Percentiles rank a stretch among this genome's conserved stretches.
These are phyloP conservation scores for Saccharomycopsis synnaedendra DNA, from an alignment of 805 yeast species.

Conservation along the genomic window DNA sequence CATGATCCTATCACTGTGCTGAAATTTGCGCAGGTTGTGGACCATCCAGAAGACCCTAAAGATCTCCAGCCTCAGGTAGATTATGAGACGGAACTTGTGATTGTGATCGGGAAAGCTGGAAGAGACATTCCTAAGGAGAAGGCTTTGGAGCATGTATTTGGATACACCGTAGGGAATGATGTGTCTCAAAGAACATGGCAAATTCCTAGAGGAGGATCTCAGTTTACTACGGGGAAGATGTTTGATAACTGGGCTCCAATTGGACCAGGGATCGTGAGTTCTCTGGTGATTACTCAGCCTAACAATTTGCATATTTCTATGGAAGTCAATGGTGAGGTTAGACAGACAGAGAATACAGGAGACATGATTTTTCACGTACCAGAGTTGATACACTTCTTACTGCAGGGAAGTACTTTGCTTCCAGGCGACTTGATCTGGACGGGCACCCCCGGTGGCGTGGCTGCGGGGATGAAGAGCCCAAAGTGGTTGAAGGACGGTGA, in stretches of 20 bases:
- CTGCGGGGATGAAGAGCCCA: conserved; percentile 30
- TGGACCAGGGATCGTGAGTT: conserved; percentile 40
- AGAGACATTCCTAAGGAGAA: conserved; percentile 30
- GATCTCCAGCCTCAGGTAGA: conserved; percentile 26
- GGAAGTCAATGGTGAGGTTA: conserved; percentile 34
- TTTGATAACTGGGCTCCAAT: conserved; percentile 48
- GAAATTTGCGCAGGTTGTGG: conserved; percentile 23
- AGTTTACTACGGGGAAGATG: conserved; percentile 41
- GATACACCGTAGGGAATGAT: conserved; percentile 45
- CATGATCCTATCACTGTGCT: conserved; percentile 32
- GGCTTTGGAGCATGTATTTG: conserved; percentile 37
- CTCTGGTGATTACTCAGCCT: conserved; percentile 25
- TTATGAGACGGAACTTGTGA: conserved; percentile 44
- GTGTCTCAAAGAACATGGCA: conserved; percentile 51
- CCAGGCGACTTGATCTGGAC: conserved; percentile 46
- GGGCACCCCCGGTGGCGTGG: conserved; percentile 49
- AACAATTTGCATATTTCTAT: conserved; percentile 27
- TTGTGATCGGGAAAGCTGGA: conserved; percentile 41
- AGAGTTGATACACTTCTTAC: conserved; percentile 33
- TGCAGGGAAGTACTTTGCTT: conserved; percentile 38
- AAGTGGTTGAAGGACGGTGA: conserved; percentile 35
- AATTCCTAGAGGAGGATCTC: conserved; percentile 38
- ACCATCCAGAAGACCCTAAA: conserved; percentile 1
- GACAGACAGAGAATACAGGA: conserved; percentile 33
- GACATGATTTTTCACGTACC: conserved; percentile 39